phyloP scores from a whole-genome alignment of 192 early-diverging fungal species.

The Paraglomus brasilianum region DNA sequence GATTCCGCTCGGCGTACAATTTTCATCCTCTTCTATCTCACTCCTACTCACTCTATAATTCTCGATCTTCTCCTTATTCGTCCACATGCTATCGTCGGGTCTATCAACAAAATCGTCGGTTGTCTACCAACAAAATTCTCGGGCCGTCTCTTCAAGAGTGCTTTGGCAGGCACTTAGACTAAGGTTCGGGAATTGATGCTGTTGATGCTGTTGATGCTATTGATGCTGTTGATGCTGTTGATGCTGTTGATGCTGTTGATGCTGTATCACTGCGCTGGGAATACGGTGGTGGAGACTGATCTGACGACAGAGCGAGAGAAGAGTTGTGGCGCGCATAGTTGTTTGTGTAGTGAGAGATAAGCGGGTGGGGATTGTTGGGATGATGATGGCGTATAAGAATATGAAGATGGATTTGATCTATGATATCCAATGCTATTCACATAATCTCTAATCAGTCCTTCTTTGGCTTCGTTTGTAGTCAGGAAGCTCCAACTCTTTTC shows the following conservation, averaged over 20 bases:
- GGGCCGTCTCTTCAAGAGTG: conserved; percentile 2
- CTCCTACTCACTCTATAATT: neutral
- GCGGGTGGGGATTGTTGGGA: neutral
- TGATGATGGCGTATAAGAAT: neutral
- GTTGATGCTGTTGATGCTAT: neutral
- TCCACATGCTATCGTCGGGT: neutral
- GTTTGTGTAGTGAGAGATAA: neutral
- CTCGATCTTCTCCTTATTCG: neutral
- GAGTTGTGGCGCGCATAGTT: neutral
- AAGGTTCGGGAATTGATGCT: neutral
- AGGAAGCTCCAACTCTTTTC: neutral
- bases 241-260: neutral
- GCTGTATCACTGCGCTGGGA: too few relatives aligned
- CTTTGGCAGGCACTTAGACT: neutral
- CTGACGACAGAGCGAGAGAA: too few relatives aligned
- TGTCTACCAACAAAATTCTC: neutral
- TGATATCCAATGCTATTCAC: neutral
- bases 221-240: neutral
- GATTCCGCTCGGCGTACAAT: neutral
- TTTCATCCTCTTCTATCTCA: neutral
- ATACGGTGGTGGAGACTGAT: too few relatives aligned
- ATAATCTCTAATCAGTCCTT: too few relatives aligned
- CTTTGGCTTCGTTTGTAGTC: neutral
- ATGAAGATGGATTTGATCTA: neutral
- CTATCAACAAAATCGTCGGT: conserved; percentile 4